Evolutionary conservation across 352 stramenopile species (phyloP), one percentile per base, ranked within the genome.

Genomic region (Saprolegnia parasitica): DNA sequence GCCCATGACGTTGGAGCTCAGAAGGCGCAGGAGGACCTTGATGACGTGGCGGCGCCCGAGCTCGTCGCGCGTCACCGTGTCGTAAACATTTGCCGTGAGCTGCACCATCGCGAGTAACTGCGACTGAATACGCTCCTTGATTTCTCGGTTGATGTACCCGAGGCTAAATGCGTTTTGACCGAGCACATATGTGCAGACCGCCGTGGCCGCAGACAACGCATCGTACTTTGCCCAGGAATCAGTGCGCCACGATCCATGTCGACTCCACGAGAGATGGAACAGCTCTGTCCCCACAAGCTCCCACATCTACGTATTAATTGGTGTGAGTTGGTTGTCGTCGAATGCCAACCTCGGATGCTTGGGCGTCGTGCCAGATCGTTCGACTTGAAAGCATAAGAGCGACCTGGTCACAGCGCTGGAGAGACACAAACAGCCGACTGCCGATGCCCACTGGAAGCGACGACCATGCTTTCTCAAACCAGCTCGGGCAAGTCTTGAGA

Each of bases 131-230:
- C 58, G 58, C 32, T 67, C 58, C 54, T 67, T 67, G 39, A 67
- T 67, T 39, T 67, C 58, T 8, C 58, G 58, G 24, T 67, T 67
- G 58, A 67, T 67, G 24, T 67, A 67, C 37, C 58, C 29, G 8
- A 67, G 26, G 23, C 58, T 67, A 26, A 67, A 67, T 0, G 39
- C 40, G 37, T 67, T 67, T 56, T 67, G 58, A 35, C 42, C 20
- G 11, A 55, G 58, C 2, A 67, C 29, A 39, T 67, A 67, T 9
- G 16, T 55, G 58, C 58, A 67, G 9, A 67, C 37, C 23, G 58
- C 58, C 11, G n/a, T 24, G 15, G 58, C n/a, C 9, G 37, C 40
- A 40, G 20, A 16, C 21, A 67, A 23, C 29, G 37, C 37, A 18
- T 55, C 13, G 39, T 67, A 67, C 3, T 21, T 21, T 6, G 11